These are phyloP conservation scores for Osmozyma mogii DNA, from an alignment of 805 yeast genomes.

Conservation along the genomic window DNA sequence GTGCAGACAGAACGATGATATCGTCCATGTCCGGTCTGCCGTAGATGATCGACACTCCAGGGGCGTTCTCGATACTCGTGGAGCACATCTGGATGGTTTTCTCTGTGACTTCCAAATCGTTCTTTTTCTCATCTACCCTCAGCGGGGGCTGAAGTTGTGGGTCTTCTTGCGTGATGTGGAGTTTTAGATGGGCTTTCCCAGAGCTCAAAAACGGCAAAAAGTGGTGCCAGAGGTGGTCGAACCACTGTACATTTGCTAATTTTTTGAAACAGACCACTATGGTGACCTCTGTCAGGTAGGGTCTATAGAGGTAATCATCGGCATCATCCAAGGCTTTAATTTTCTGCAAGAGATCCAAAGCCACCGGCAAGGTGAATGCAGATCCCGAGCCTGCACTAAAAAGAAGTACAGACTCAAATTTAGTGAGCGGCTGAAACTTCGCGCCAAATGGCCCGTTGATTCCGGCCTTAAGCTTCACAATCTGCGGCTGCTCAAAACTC, in stretches of 20 bases:
- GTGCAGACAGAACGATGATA: constrained; percentile 12
- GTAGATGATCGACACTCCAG: constrained; percentile 5
- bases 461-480: constrained; percentile 23
- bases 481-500: constrained; percentile 4
- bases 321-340: constrained; percentile 17
- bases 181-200: constrained; percentile 18
- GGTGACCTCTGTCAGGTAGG: constrained; percentile 17
- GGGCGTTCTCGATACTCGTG: neutral
- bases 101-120: neutral
- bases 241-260: constrained; percentile 27
- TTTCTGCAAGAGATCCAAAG: constrained; percentile 29
- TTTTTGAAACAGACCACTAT: constrained; percentile 27
- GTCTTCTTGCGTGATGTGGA: constrained; percentile 22
- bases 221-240: constrained; percentile 23
- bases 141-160: constrained; percentile 2
- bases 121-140: constrained; percentile 2
- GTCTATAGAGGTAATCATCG: constrained; percentile 28
- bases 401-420: constrained; percentile 34
- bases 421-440: constrained; percentile 29
- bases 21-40: constrained; percentile 15
- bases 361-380: constrained; percentile 39
- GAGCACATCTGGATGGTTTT: neutral
- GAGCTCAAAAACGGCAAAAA: constrained; percentile 16
- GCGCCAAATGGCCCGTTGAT: constrained; percentile 44
- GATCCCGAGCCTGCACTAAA: constrained; percentile 41